Evolutionary conservation across 345 rosid species (phyloP).

Genomic region (Microthlaspi erraticum): DNA sequence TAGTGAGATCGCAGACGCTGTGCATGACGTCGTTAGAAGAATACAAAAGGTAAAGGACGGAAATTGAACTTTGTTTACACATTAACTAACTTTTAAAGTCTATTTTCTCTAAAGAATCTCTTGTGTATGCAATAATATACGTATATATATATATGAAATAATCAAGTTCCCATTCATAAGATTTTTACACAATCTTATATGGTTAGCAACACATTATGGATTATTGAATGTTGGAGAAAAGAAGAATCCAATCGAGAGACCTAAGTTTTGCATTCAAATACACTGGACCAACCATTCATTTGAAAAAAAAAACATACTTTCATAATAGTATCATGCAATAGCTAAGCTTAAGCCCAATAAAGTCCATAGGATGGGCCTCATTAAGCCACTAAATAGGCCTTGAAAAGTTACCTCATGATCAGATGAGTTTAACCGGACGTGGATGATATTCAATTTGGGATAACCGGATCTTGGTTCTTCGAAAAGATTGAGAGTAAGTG

Average conservation of each 20-base stretch:
- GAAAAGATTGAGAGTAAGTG: not conserved
- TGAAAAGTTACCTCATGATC: not conserved
- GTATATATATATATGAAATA: not conserved
- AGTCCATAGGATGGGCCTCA: not conserved
- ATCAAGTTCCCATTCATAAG: not conserved
- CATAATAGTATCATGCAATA: too few species aligned
- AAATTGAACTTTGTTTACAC: constrained; percentile 3
- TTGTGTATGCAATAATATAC: not conserved
- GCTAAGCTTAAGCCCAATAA: not conserved
- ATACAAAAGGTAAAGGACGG: constrained; percentile 4
- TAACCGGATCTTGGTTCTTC: not conserved
- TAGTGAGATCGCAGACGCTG: constrained; percentile 35
- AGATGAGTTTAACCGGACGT: not conserved
- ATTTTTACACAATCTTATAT: not conserved
- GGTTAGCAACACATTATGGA: not conserved
- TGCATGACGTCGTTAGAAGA: constrained; percentile 40
- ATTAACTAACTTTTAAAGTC: not conserved
- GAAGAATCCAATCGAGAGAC: not conserved
- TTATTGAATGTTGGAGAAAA: not conserved
- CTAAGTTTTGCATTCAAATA: too few species aligned
- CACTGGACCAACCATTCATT: too few species aligned
- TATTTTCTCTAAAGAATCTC: not conserved
- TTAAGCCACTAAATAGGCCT: not conserved
- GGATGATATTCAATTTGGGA: not conserved
- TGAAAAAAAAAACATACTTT: too few species aligned